These are phyloP conservation scores for Colletotrichum orchidophilum DNA, from an alignment of 2,329 filamentous ascomycete species.

Conservation along the genomic window DNA sequence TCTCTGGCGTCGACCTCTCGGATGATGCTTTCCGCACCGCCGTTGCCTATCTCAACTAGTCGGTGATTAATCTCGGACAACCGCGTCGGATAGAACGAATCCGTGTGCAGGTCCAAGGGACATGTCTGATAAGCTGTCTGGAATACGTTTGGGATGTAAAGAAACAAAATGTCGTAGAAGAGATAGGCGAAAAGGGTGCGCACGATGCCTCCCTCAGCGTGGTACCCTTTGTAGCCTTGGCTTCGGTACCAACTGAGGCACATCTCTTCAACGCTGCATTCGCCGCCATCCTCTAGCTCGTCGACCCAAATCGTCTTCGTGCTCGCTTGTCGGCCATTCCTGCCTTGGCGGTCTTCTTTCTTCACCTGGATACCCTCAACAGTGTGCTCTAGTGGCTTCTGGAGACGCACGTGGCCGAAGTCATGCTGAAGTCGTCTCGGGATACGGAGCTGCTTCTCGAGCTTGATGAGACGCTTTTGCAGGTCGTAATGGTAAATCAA, in stretches of 20 bases:
- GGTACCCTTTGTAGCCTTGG: slow-evolving; percentile 93
- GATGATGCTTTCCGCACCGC: slow-evolving; percentile 74
- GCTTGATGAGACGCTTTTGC: slow-evolving; percentile 90
- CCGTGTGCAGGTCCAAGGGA: slow-evolving; percentile 90
- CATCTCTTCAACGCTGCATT: slow-evolving; percentile 94
- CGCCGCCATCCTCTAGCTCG: slow-evolving; percentile 70
- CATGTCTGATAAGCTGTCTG: slow-evolving; percentile 96
- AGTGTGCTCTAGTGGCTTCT: slow-evolving; percentile 77
- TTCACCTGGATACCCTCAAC: slow-evolving; percentile 84
- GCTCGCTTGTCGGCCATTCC: slow-evolving; percentile 54
- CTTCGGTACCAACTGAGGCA: slow-evolving; percentile 86
- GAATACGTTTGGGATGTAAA: slow-evolving; percentile 96
- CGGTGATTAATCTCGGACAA: slow-evolving; percentile 89
- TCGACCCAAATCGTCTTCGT: slow-evolving; percentile 91
- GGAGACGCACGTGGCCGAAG: slow-evolving; percentile 85
- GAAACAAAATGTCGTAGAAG: slow-evolving; percentile 92
- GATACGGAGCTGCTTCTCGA: slow-evolving; percentile 85
- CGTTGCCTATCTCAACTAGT: slow-evolving; percentile 88
- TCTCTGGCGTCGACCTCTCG: slow-evolving; percentile 74
- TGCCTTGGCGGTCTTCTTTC: slow-evolving; percentile 57
- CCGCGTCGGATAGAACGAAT: slow-evolving; percentile 89
- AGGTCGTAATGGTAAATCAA: slow-evolving; percentile 93
- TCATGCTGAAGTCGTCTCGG: slow-evolving; percentile 90
- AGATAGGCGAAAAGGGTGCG: slow-evolving; percentile 92
- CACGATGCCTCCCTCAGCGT: slow-evolving; percentile 90